Base-by-base conservation (phyloP, 1,284 basidiomycete genomes). In the Rhodotorula mucilaginosa region DNA sequence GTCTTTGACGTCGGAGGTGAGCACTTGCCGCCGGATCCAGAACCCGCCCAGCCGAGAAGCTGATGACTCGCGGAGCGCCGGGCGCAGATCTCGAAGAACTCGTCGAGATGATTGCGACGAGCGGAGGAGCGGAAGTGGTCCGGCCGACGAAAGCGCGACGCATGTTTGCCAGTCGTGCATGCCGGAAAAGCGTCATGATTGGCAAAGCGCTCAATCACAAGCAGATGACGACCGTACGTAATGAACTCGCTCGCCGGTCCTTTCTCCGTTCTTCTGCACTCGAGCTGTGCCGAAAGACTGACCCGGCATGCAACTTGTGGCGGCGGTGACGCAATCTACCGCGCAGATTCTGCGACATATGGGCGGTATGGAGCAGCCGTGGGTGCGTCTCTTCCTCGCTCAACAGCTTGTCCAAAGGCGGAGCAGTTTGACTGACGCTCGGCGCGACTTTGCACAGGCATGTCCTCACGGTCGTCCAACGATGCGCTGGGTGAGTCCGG, bases 161-260 rank as follows among this genome's bases (percentile, higher is more conserved):
- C 13, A 97, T 99, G 93, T 97, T 99, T 80, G 97, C 97, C 0
- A 92, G 89, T 85, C 87, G 96, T 57, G 97, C 97, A 0, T 99
- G 97, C 81, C 82, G 97, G 71, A 93, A 91, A 82, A 97, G 93
- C 81, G 89, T 97, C 68, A 99, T 99, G 96, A 87, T 99, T 58
- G 96, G 96, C 10, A 92, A 87, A 81, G 86, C 93, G 19, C 83
- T 98, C 69, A 91, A 86, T 23, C 84, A 82, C 72, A 82, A 83
- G 18, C 91, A 91, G 80, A 98, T 98, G 97, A 85, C 84, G 18
- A 82, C 85, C 73, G 92, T 94, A 79, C 79, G 88, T 82, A 13
- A 7, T 26, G 26, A 26, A 46, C 31, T 57, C 31, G 54, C 58
- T 76, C 51, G 57, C 48, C n/a, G 31, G 60, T 56, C 64, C 47